Base-by-base conservation (phyloP, 306 rosid genomes). In the Vachellia pachyceras region DNA sequence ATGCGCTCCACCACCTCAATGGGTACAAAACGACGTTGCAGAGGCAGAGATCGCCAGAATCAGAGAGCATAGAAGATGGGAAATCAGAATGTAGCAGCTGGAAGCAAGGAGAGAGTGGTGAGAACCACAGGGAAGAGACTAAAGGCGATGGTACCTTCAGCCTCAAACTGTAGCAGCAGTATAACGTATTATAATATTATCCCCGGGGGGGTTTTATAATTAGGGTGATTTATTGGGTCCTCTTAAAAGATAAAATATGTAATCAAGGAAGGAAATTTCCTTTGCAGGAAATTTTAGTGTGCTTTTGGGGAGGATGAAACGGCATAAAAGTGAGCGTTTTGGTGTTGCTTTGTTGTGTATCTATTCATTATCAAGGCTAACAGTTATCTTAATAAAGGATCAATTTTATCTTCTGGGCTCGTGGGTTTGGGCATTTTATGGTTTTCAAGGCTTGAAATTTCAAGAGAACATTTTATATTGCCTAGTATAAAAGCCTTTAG, bases 1-100 rank as follows among this genome's bases (percentile, higher is more conserved):
- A 89, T 86, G 81, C 81, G 44, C 10, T 84, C 70, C 94, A 80
- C 73, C 94, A 90, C 64, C 94, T 90, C 49, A 90, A 92, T 36
- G 57, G 94, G 66, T 96, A 91, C 88, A 89, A 87, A 80, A 44
- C 89, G 18, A 57, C 84, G 15, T 57, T 90, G 3, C 90, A 89
- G 36, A 85, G 85, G 0, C 94, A 86, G 0, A 84, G 90, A 50
- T 89, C 92, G 5, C 94, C 94, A 2, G 92, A 90, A 22, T 90
- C 98, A 6, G 99, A 92, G 91, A 96, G 98, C 79, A 95, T 93
- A 0, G 98, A 93, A 82, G 97, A 95, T 9, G 96, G 94, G 9
- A 95, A 95, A 80, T 95, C 97, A 17, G 98, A 91, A 22, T 90
- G 97, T 80, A 86, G 94, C 64, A 90, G 97, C 90, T 93, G 94